These are phyloP conservation scores for Xylariaceae sp. DNA, from an alignment of 2,329 filamentous ascomycete genomes.

Conservation along the genomic window DNA sequence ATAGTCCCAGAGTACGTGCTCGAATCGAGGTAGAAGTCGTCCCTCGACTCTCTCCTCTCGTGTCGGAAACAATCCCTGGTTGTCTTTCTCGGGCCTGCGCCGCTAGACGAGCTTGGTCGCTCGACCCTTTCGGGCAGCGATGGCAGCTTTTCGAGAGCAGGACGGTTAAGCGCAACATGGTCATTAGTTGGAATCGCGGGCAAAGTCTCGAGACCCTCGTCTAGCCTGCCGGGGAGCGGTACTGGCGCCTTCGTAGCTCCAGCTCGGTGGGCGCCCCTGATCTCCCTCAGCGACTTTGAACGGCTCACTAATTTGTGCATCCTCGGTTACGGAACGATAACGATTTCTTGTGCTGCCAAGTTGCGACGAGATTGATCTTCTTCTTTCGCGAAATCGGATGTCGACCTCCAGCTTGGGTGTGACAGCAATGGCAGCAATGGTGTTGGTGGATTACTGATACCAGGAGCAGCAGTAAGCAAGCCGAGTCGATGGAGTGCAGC, in stretches of 20 bases:
- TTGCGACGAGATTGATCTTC: background rate
- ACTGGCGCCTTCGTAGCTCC: conserved; percentile 27
- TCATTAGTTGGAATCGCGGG: conserved; percentile 27
- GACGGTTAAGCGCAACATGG: conserved; percentile 22
- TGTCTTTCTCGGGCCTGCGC: conserved; percentile 30
- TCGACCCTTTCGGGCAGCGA: conserved; percentile 30
- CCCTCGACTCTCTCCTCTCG: conserved; percentile 43
- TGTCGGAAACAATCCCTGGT: conserved; percentile 29
- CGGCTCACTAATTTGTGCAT: conserved; percentile 26
- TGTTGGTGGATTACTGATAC: conserved; percentile 2
- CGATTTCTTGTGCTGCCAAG: conserved; percentile 15
- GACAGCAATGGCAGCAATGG: background rate
- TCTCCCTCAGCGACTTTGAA: conserved; percentile 24
- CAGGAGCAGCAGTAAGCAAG: background rate
- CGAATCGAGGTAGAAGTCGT: conserved; percentile 37
- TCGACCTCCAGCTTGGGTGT: background rate
- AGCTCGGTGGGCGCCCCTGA: conserved; percentile 18
- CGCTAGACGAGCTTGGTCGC: conserved; percentile 41
- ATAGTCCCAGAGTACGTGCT: conserved; percentile 29
- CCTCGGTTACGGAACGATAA: conserved; percentile 11
- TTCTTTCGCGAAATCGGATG: conserved; percentile 1
- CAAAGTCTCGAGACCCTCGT: conserved; percentile 27
- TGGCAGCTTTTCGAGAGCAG: conserved; percentile 23
- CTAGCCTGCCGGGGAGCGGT: conserved; percentile 27
- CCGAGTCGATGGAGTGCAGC: background rate